A percentile compares a stretch with the other conserved stretches of the same genome.
Evolutionary conservation across 345 rosid genomes (phyloP).

Genomic region (Camelina laxa): DNA sequence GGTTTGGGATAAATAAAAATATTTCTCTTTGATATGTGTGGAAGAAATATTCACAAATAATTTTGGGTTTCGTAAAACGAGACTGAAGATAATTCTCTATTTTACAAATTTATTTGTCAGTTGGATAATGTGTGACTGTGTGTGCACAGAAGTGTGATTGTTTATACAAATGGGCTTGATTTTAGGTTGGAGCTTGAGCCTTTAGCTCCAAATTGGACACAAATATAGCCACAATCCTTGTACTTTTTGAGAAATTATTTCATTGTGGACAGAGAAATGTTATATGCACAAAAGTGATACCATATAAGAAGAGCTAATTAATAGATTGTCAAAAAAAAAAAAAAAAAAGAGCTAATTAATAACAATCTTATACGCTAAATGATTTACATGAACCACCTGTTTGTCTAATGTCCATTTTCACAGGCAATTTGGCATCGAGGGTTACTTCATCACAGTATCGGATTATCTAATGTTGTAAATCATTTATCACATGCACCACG

Average conservation of each 20-base stretch:
- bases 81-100: slow-evolving; percentile 19
- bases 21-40: slow-evolving; percentile 26
- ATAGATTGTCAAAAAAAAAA: too few relatives aligned
- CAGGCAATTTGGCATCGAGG: too few relatives aligned
- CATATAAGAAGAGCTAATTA: too few relatives aligned
- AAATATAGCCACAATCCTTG: neutral
- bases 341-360: too few relatives aligned
- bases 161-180: slow-evolving; percentile 20
- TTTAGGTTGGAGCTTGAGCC: slow-evolving; percentile 3
- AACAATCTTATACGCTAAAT: too few relatives aligned
- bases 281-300: too few relatives aligned
- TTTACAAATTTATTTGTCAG: slow-evolving; percentile 7
- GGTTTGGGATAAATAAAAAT: neutral
- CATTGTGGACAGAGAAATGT: neutral
- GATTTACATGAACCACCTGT: too few relatives aligned
- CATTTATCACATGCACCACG: too few relatives aligned
- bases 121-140: slow-evolving; percentile 28
- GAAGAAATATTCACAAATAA: slow-evolving; percentile 25
- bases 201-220: neutral
- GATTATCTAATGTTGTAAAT: too few relatives aligned
- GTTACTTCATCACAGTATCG: too few relatives aligned
- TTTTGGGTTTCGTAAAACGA: neutral
- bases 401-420: too few relatives aligned
- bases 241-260: neutral
- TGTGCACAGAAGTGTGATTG: neutral